These are phyloP conservation scores for Thelephora aurantiotincta DNA, from an alignment of 768 basidiomycete genomes.

Conservation along the genomic window DNA sequence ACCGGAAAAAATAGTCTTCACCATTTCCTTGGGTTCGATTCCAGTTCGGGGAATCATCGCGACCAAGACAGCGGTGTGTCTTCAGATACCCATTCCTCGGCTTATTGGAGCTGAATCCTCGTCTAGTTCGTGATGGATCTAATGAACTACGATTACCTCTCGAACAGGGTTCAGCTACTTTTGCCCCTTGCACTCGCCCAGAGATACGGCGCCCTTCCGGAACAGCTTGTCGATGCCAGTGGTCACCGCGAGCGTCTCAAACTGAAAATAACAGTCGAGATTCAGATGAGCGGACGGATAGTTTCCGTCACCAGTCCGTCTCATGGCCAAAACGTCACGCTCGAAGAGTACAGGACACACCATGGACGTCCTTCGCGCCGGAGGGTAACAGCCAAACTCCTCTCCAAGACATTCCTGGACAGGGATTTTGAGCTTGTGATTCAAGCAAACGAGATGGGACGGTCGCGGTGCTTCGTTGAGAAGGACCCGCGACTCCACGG, in stretches of 20 bases:
- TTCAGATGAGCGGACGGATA: conserved; percentile 36
- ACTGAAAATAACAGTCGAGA: conserved; percentile 22
- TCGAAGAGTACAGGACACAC: conserved; percentile 21
- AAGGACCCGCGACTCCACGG: conserved; percentile 12
- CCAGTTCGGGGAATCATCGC: conserved; percentile 26
- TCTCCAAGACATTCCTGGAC: conserved; percentile 27
- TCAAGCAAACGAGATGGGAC: conserved; percentile 32
- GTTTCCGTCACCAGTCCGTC: conserved; percentile 27
- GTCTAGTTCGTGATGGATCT: conserved; percentile 39
- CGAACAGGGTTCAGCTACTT: conserved; percentile 36
- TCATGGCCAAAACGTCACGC: conserved; percentile 21
- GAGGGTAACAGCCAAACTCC: conserved; percentile 24
- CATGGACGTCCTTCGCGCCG: conserved; percentile 22
- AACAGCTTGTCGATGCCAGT: conserved; percentile 20
- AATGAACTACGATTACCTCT: conserved; percentile 28
- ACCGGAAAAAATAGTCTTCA: conserved; percentile 27
- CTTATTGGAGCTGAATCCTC: not conserved
- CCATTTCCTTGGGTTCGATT: conserved; percentile 42
- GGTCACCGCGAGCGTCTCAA: conserved; percentile 22
- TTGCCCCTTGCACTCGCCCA: conserved; percentile 35
- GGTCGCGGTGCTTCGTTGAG: conserved; percentile 44
- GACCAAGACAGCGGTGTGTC: conserved; percentile 28
- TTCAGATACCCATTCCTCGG: not conserved
- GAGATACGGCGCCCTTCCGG: conserved; percentile 37
- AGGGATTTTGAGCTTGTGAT: conserved; percentile 39